A percentile compares a stretch with the other conserved stretches of the same genome.
Conservation (phyloP, 139 green algal genomes). For the Diplosphaera chodatii region DNA sequence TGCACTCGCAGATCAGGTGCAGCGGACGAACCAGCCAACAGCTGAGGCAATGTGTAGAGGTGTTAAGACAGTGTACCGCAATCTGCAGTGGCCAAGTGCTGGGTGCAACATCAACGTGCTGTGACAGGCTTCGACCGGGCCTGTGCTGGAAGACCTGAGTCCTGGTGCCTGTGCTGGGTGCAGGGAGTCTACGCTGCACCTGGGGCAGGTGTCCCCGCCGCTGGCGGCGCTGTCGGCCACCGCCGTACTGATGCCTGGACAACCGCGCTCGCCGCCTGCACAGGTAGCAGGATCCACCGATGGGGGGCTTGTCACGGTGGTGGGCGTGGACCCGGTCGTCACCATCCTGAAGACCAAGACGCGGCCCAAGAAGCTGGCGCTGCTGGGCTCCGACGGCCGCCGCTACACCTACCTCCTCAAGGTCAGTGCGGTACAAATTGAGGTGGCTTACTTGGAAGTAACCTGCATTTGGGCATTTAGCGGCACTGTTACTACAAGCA, state of each 20-base stretch:
- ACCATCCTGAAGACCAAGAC: conserved; percentile 80
- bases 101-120: no score
- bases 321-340: conserved; percentile 29
- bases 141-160: no score
- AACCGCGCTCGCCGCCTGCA: neutral
- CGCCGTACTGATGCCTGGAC: conserved; percentile 43
- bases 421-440: no score
- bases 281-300: neutral
- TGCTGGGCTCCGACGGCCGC: conserved; percentile 69
- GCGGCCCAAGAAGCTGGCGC: conserved; percentile 69
- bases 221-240: conserved; percentile 30
- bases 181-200: neutral
- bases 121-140: no score
- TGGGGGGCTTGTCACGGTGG: conserved; percentile 32
- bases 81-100: no score
- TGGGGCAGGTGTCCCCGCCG: conserved; percentile 36
- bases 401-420: conserved; percentile 79
- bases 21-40: no score
- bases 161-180: no score
- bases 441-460: no score
- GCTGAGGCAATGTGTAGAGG: no score
- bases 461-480: no score
- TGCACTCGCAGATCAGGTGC: conserved; percentile 25
- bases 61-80: no score
- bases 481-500: no score